These are phyloP conservation scores for Oleoguttula mirabilis DNA, from an alignment of 495 filamentous ascomycete species.

Conservation along the genomic window DNA sequence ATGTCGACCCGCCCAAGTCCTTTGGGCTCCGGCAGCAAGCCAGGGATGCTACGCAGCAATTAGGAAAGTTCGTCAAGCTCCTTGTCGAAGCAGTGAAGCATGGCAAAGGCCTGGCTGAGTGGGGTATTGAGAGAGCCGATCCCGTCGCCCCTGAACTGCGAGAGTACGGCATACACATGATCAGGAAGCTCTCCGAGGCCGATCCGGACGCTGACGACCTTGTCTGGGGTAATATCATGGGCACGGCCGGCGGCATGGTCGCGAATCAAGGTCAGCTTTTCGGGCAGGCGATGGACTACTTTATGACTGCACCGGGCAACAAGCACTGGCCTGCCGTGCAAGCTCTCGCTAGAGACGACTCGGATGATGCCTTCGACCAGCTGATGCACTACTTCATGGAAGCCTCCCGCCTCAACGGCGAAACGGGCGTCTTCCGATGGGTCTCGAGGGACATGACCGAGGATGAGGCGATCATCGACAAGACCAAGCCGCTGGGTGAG, in stretches of 20 bases:
- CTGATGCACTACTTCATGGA: constrained; percentile 33
- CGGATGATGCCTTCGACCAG: constrained; percentile 26
- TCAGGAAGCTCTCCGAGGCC: constrained; percentile 22
- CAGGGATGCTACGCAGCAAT: constrained; percentile 23
- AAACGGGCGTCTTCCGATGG: constrained; percentile 24
- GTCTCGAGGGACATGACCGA: constrained; percentile 28
- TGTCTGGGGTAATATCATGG: constrained; percentile 31
- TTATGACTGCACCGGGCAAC: constrained; percentile 32
- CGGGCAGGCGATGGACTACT: constrained; percentile 32
- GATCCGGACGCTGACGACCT: constrained; percentile 22
- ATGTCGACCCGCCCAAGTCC: constrained; percentile 50
- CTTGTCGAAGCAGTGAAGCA: constrained; percentile 22
- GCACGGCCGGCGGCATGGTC: constrained; percentile 34
- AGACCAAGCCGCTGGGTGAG: constrained; percentile 20
- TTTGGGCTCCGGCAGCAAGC: constrained; percentile 49
- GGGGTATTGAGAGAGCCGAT: constrained; percentile 21
- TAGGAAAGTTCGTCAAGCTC: constrained; percentile 25
- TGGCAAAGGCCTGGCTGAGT: constrained; percentile 17
- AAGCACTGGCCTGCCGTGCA: constrained; percentile 40
- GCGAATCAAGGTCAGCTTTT: constrained; percentile 31
- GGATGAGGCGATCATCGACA: constrained; percentile 16
- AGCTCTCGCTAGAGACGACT: constrained; percentile 32
- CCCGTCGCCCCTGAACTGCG: constrained; percentile 20
- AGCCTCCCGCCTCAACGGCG: constrained; percentile 25
- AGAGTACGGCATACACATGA: constrained; percentile 29